phyloP scores from a whole-genome alignment of 331 rosid genomes.

The Telfairia occidentalis region DNA sequence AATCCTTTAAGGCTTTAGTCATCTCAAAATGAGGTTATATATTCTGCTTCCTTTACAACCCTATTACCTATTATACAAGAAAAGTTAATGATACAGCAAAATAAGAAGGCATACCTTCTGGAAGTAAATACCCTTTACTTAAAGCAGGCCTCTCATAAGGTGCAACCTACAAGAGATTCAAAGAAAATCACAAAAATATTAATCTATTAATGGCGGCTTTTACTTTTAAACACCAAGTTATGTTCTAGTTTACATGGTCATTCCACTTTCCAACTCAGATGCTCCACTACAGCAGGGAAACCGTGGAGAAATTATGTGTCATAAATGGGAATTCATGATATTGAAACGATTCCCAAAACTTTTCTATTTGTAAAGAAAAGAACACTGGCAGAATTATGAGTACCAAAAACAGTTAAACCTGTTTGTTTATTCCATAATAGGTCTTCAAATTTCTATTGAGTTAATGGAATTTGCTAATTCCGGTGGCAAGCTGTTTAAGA shows the following conservation, averaged over 20 bases:
- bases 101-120: constrained; percentile 55
- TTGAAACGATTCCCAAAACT: background rate
- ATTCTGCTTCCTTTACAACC: background rate
- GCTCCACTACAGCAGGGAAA: background rate
- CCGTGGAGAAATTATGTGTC: background rate
- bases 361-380: background rate
- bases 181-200: background rate
- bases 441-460: background rate
- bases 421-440: background rate
- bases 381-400: background rate
- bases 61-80: background rate
- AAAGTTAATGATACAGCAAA: background rate
- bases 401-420: background rate
- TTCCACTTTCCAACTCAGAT: constrained; percentile 2
- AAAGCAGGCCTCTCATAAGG: constrained; percentile 99
- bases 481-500: background rate
- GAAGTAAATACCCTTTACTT: constrained; percentile 94
- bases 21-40: background rate
- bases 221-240: background rate
- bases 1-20: background rate
- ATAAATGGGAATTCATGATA: background rate
- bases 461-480: background rate
- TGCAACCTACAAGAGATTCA: constrained; percentile 52
- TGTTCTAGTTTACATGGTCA: background rate
- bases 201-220: background rate